Percentiles rank a stretch among this genome's conserved stretches.
These are phyloP conservation scores for Hyparrhenia diplandra DNA, from an alignment of 176 grass and related monocot genomes.

Conservation along the genomic window DNA sequence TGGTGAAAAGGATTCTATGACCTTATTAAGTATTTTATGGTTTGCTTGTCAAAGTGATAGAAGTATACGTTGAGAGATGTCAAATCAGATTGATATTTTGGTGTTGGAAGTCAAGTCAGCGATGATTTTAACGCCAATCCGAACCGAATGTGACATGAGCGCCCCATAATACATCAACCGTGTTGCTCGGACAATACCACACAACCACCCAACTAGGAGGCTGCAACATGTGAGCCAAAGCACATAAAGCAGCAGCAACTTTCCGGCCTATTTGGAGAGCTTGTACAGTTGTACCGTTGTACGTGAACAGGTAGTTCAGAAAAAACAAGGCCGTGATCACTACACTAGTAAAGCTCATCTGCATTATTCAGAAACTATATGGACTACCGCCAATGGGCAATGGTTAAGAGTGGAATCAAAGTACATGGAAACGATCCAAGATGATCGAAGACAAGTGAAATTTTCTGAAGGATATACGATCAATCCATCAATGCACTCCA, in stretches of 20 bases:
- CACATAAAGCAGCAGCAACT: conserved; percentile 34
- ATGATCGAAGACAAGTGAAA: no score
- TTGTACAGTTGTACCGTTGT: no score
- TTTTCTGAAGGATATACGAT: background rate
- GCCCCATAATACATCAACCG: background rate
- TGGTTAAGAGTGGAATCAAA: conserved; percentile 15
- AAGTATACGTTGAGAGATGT: no score
- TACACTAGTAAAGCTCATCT: background rate
- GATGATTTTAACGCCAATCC: conserved; percentile 34
- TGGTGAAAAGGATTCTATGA: no score
- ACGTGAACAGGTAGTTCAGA: background rate
- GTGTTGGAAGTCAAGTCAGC: background rate
- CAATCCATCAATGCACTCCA: background rate
- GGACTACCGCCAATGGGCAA: background rate
- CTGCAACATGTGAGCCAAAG: conserved; percentile 33
- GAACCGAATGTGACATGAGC: conserved; percentile 35
- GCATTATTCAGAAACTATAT: conserved; percentile 14
- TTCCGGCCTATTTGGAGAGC: background rate
- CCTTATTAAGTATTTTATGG: no score
- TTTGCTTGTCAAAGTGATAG: no score
- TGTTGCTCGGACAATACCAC: conserved; percentile 25
- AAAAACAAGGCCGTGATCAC: background rate
- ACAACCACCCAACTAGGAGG: conserved; percentile 34
- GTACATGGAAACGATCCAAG: background rate
- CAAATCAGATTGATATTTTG: no score